Conservation (phyloP, 345 rosid genomes). For the Microcos paniculata region DNA sequence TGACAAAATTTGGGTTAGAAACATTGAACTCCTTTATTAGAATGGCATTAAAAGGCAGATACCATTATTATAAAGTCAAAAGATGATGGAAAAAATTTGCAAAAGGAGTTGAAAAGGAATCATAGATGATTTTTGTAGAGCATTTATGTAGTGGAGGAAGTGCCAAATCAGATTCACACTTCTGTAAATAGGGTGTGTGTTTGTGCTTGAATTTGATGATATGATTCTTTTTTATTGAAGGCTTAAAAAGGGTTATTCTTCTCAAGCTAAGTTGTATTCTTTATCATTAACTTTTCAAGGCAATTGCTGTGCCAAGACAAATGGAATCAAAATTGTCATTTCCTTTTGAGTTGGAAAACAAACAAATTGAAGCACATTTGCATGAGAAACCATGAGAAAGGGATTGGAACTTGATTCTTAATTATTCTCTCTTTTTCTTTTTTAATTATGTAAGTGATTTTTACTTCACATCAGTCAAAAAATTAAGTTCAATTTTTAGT, state of each 20-base stretch:
- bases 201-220: conserved; percentile 6
- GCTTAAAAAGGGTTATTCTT: not conserved
- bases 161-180: conserved; percentile 13
- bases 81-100: conserved; percentile 11
- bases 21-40: conserved; percentile 17
- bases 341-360: not conserved
- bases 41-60: conserved; percentile 27
- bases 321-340: not conserved
- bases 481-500: not conserved
- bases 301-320: not conserved
- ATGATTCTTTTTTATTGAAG: not conserved
- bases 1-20: conserved; percentile 20
- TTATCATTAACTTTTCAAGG: not conserved
- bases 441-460: not conserved
- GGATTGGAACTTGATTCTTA: not conserved
- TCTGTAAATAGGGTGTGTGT: not conserved
- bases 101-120: conserved; percentile 10
- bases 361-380: conserved; percentile 3
- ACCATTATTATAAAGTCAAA: conserved; percentile 19
- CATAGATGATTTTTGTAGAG: conserved; percentile 24
- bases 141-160: conserved; percentile 14
- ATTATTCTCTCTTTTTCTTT: not conserved
- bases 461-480: not conserved
- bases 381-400: too few species aligned
- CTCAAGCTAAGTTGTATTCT: not conserved